Conservation (phyloP, 805 yeast species). For the Kluyveromyces wickerhamii region DNA sequence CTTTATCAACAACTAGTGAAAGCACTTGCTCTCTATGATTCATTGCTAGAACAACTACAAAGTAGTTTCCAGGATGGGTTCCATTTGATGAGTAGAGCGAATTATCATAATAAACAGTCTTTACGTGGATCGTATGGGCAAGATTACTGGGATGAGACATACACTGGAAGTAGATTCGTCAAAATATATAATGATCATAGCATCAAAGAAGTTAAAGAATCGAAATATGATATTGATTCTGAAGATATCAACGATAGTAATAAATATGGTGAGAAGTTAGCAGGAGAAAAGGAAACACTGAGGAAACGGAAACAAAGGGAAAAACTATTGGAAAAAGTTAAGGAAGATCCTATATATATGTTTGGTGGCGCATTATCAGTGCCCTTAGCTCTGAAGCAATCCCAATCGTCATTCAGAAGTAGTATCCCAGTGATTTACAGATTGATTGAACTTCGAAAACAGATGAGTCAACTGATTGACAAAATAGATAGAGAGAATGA, state of each 20-base stretch:
- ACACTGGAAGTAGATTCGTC: conserved; percentile 18
- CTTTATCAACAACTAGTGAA: conserved; percentile 12
- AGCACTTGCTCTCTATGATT: conserved; percentile 19
- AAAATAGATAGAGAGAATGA: not conserved
- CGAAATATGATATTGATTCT: not conserved
- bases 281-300: not conserved
- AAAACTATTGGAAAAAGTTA: conserved; percentile 2
- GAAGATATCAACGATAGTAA: too few relatives aligned
- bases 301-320: conserved; percentile 6
- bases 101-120: conserved; percentile 26
- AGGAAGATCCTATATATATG: conserved; percentile 25
- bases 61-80: conserved; percentile 20
- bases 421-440: conserved; percentile 16
- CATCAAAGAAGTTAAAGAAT: not conserved
- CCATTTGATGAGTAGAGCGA: conserved; percentile 23
- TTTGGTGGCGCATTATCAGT: conserved; percentile 25
- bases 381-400: conserved; percentile 22
- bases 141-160: conserved; percentile 27
- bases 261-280: too few relatives aligned
- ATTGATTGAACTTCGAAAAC: conserved; percentile 6
- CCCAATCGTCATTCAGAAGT: conserved; percentile 22
- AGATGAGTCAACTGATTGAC: not conserved
- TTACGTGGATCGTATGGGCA: conserved; percentile 26
- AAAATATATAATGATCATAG: conserved; percentile 3
- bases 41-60: conserved; percentile 23